phyloP scores from a whole-genome alignment of 1,139 yeast genomes.

The Lodderomyces parapsilosis region DNA sequence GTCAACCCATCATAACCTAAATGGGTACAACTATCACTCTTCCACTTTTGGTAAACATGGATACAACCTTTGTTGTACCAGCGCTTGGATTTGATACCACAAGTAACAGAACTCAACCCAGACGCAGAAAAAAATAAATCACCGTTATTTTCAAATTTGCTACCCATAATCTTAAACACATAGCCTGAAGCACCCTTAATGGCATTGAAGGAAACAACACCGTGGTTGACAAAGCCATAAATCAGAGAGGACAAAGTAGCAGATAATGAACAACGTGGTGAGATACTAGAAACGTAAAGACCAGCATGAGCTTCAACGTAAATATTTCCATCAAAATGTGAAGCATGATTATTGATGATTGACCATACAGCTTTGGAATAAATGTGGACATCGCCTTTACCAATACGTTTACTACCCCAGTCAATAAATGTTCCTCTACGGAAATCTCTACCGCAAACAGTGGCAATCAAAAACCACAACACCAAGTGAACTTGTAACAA shows the following conservation, averaged over 20 bases:
- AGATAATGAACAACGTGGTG: conserved; percentile 12
- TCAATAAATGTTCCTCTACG: conserved; percentile 6
- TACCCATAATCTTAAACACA: conserved; percentile 19
- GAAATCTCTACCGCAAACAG: neutral
- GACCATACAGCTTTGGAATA: conserved; percentile 32
- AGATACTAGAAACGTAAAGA: conserved; percentile 17
- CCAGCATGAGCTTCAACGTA: conserved; percentile 21
- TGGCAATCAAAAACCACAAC: neutral
- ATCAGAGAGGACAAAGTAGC: conserved; percentile 14
- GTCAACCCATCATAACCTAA: conserved; percentile 20
- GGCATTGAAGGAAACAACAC: conserved; percentile 24
- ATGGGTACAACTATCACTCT: conserved; percentile 18
- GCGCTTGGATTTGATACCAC: conserved; percentile 19
- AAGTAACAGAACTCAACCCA: conserved; percentile 20
- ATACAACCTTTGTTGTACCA: conserved; percentile 30
- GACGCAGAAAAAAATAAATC: conserved; percentile 26
- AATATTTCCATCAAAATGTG: conserved; percentile 24
- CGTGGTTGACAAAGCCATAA: conserved; percentile 20
- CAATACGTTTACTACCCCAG: conserved; percentile 18
- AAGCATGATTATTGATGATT: conserved; percentile 27
- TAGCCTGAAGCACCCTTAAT: conserved; percentile 18
- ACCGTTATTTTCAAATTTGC: conserved; percentile 27
- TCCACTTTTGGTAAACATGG: conserved; percentile 20
- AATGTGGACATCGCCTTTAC: conserved; percentile 25
- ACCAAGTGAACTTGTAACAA: neutral